Conservation (phyloP, 2,329 filamentous ascomycete genomes). For the Epichloe sylvatica region DNA sequence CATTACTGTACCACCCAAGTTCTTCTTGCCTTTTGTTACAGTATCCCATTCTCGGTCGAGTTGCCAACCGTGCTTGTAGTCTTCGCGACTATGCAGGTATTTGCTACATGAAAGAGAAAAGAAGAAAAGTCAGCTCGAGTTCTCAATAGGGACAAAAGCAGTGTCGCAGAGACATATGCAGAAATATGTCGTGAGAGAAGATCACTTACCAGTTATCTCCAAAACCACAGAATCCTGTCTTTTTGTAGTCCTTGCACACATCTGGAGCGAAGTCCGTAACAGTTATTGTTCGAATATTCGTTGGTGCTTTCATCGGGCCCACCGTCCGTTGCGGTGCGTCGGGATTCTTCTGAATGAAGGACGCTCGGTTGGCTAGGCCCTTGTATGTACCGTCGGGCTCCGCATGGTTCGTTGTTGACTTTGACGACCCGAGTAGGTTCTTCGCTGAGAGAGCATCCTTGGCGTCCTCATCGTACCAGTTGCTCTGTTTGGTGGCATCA, state of each 20-base stretch:
- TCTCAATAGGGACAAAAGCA: not conserved
- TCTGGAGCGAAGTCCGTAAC: constrained; percentile 84
- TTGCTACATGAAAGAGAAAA: constrained; percentile 29
- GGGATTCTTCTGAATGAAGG: constrained; percentile 69
- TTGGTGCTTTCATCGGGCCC: constrained; percentile 75
- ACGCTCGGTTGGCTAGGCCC: constrained; percentile 56
- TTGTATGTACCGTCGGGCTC: constrained; percentile 57
- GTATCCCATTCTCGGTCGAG: constrained; percentile 90
- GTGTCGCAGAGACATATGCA: too few relatives aligned
- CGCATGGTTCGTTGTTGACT: constrained; percentile 21
- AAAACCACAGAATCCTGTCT: constrained; percentile 42
- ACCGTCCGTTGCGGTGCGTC: constrained; percentile 56
- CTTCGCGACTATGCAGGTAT: constrained; percentile 61
- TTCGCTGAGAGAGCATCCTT: constrained; percentile 32
- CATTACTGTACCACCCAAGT: constrained; percentile 45
- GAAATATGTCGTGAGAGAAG: not conserved
- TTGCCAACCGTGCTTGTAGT: constrained; percentile 88
- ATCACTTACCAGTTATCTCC: constrained; percentile 27
- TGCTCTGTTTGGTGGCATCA: constrained; percentile 77
- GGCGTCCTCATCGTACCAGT: constrained; percentile 75
- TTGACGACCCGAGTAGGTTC: constrained; percentile 45
- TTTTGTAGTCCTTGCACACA: constrained; percentile 88
- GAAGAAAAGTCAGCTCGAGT: not conserved
- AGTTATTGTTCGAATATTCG: constrained; percentile 82
- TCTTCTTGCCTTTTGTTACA: constrained; percentile 57